These are phyloP conservation scores for Cercophora sp. DNA, from an alignment of 495 filamentous ascomycete genomes.

Conservation along the genomic window DNA sequence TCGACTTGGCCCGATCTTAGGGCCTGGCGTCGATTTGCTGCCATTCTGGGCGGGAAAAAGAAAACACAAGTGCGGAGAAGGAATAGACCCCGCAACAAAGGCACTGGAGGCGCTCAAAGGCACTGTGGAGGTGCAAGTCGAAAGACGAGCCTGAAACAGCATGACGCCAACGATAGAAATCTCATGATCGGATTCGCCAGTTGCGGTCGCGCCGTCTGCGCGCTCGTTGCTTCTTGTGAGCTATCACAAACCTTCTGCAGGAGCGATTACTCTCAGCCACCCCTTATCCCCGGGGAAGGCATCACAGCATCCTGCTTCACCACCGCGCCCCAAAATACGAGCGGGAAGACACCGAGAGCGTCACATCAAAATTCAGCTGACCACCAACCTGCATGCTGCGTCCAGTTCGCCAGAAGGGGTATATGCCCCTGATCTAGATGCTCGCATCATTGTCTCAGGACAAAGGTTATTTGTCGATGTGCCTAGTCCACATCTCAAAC, in stretches of 20 bases:
- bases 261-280: constrained; percentile 5
- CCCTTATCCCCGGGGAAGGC: background rate
- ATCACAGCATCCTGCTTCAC: background rate
- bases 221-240: background rate
- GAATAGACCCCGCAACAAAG: constrained; percentile 3
- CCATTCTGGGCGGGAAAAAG: constrained; percentile 6
- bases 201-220: background rate
- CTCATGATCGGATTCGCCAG: background rate
- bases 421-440: constrained; percentile 11
- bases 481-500: constrained; percentile 14
- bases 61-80: constrained; percentile 8
- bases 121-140: background rate
- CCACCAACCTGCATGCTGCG: constrained; percentile 16
- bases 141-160: background rate
- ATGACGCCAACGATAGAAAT: background rate
- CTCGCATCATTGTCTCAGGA: constrained; percentile 8
- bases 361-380: constrained; percentile 20
- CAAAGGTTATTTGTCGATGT: background rate
- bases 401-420: constrained; percentile 7
- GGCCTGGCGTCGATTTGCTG: background rate
- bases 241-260: constrained; percentile 5
- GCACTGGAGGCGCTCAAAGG: background rate
- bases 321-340: background rate
- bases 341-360: constrained; percentile 8
- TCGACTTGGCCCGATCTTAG: constrained; percentile 4